Conservation (phyloP, 2,329 filamentous ascomycete species). For the Penicillium sp. region DNA sequence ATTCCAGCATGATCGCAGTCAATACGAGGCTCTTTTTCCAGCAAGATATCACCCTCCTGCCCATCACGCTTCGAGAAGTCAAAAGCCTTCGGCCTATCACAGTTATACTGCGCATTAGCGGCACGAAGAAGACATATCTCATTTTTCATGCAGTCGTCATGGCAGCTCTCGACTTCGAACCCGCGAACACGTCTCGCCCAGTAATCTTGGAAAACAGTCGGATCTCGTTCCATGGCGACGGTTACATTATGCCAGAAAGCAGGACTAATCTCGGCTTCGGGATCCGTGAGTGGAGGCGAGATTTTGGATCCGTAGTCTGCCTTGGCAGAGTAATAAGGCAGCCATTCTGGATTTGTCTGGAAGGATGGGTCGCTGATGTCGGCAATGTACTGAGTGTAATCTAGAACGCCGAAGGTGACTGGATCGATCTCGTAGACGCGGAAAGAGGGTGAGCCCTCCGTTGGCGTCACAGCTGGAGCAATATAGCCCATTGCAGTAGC, state of each 20-base stretch:
- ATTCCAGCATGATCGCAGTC: constrained; percentile 30
- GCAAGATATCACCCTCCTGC: neutral
- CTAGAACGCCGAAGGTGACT: constrained; percentile 56
- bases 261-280: constrained; percentile 51
- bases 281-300: constrained; percentile 43
- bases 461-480: constrained; percentile 56
- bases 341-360: constrained; percentile 53
- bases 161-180: constrained; percentile 45
- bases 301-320: constrained; percentile 53
- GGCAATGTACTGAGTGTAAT: constrained; percentile 56
- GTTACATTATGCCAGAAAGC: constrained; percentile 63
- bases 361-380: constrained; percentile 51
- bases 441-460: constrained; percentile 57
- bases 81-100: constrained; percentile 41
- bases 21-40: constrained; percentile 10
- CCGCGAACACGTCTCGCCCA: constrained; percentile 52
- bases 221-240: constrained; percentile 46
- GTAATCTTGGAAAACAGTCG: constrained; percentile 49
- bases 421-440: constrained; percentile 61
- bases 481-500: constrained; percentile 57
- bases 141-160: constrained; percentile 43
- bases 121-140: constrained; percentile 58
- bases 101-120: constrained; percentile 55
- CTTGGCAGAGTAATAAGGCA: constrained; percentile 58
- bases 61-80: constrained; percentile 34